Evolutionary conservation across 768 basidiomycete species (phyloP).

Genomic region (Russula compacta): DNA sequence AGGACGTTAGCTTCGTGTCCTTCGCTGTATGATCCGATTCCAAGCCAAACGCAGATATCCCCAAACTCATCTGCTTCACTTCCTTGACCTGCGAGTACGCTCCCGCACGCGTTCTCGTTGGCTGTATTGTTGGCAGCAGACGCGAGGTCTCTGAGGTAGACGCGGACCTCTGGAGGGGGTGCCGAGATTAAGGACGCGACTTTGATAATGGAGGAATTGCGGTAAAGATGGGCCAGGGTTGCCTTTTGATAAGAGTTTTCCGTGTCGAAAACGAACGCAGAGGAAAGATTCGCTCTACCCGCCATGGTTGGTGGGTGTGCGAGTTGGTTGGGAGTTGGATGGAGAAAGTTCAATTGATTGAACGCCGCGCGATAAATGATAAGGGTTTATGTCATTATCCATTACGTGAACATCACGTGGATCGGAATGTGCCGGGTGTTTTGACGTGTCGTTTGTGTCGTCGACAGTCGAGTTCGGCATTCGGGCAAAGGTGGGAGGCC

Average conservation of each 20-base stretch:
- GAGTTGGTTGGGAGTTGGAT: no score
- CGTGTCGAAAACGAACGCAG: slow-evolving; percentile 9
- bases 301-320: slow-evolving; percentile 1
- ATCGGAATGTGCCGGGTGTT: no score
- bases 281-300: slow-evolving; percentile 2
- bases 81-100: slow-evolving; percentile 42
- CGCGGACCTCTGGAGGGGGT: slow-evolving; percentile 10
- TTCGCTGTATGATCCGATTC: slow-evolving; percentile 30
- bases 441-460: no score
- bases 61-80: slow-evolving; percentile 51
- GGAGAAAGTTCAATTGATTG: not conserved
- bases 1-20: slow-evolving; percentile 29
- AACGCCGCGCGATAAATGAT: not conserved
- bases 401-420: no score
- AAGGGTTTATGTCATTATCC: no score
- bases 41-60: slow-evolving; percentile 47
- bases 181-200: slow-evolving; percentile 13
- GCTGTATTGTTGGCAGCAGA: slow-evolving; percentile 34
- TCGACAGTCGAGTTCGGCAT: no score
- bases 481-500: no score
- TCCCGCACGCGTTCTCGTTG: slow-evolving; percentile 35
- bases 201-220: slow-evolving; percentile 15
- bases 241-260: slow-evolving; percentile 15
- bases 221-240: slow-evolving; percentile 16
- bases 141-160: slow-evolving; percentile 27